Evolutionary conservation across 371 early-diverging fungal genomes (phyloP).

Genomic region (Thermomucor indicae-seudaticae): DNA sequence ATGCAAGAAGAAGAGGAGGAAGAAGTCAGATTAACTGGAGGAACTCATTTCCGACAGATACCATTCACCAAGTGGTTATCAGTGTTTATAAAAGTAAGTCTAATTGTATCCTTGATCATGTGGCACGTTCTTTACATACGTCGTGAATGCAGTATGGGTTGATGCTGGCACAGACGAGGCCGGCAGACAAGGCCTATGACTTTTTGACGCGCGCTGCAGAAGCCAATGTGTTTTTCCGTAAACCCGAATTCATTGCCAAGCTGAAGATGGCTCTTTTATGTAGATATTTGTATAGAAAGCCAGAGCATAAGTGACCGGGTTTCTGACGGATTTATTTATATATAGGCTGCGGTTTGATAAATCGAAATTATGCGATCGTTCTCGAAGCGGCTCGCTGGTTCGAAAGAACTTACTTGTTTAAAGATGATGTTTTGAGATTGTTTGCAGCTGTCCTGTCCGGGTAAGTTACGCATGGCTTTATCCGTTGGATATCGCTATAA

Average conservation of each 20-base stretch:
- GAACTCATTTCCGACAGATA: conserved; percentile 47
- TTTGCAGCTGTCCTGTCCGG: too few species aligned
- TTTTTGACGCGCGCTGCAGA: conserved; percentile 52
- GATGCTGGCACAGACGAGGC: conserved; percentile 53
- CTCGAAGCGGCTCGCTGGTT: conserved; percentile 49
- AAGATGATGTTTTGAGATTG: conserved; percentile 54
- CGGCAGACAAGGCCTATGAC: conserved; percentile 59
- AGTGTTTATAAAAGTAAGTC: conserved; percentile 55
- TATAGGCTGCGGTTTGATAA: conserved; percentile 48
- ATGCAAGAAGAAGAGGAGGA: conserved; percentile 23
- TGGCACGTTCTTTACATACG: neutral
- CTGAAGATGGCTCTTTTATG: conserved; percentile 58
- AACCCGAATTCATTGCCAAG: conserved; percentile 33
- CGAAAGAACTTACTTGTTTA: conserved; percentile 29
- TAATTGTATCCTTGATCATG: neutral
- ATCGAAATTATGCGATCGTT: conserved; percentile 28
- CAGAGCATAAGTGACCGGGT: too few species aligned
- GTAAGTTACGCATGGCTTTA: too few species aligned
- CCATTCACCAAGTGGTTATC: conserved; percentile 61
- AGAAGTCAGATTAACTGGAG: conserved; percentile 11
- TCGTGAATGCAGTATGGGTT: conserved; percentile 48
- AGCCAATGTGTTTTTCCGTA: conserved; percentile 69
- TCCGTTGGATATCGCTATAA: too few species aligned
- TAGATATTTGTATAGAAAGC: too few species aligned
- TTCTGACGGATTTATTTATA: neutral